phyloP scores from a whole-genome alignment of 2,329 filamentous ascomycete genomes.

The Aureobasidium leucospermi region DNA sequence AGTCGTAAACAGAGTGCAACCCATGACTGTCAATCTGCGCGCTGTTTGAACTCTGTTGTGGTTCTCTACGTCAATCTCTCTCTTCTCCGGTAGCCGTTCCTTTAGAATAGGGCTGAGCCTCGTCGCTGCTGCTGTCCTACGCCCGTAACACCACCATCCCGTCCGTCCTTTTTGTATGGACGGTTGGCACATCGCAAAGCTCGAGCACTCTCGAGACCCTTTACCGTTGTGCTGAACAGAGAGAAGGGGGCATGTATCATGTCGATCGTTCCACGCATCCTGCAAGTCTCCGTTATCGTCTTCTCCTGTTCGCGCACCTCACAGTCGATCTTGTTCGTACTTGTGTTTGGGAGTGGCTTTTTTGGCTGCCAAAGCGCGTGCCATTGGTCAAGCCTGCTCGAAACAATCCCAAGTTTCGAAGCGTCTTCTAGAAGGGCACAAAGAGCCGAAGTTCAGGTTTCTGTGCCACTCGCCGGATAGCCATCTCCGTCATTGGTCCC shows the following conservation, averaged over 20 bases:
- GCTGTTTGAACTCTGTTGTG: slow-evolving; percentile 10
- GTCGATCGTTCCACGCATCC: slow-evolving; percentile 2
- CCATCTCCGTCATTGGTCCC: slow-evolving; percentile 3
- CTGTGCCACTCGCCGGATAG: background rate
- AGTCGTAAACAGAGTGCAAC: background rate
- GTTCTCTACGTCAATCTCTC: slow-evolving; percentile 11
- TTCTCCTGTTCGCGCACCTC: background rate
- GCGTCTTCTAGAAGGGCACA: slow-evolving; percentile 9
- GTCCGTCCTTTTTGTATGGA: background rate
- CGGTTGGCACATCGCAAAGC: background rate
- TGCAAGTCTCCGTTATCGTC: background rate
- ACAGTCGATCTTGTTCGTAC: slow-evolving; percentile 4
- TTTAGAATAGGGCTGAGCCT: background rate
- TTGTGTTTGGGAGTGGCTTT: slow-evolving; percentile 2
- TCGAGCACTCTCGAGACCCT: slow-evolving; percentile 2
- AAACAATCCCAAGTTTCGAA: slow-evolving; percentile 10
- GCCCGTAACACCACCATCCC: slow-evolving; percentile 1
- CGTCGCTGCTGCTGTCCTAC: background rate
- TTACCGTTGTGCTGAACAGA: background rate
- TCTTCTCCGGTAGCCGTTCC: slow-evolving; percentile 9
- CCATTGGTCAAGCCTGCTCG: background rate
- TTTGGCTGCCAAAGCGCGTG: background rate
- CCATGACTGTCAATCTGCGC: slow-evolving; percentile 11
- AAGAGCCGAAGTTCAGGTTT: slow-evolving; percentile 2
- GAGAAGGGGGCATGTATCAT: slow-evolving; percentile 9